These are phyloP conservation scores for Heliosperma pusillum DNA, from an alignment of 148 eudicot genomes.

Conservation along the genomic window DNA sequence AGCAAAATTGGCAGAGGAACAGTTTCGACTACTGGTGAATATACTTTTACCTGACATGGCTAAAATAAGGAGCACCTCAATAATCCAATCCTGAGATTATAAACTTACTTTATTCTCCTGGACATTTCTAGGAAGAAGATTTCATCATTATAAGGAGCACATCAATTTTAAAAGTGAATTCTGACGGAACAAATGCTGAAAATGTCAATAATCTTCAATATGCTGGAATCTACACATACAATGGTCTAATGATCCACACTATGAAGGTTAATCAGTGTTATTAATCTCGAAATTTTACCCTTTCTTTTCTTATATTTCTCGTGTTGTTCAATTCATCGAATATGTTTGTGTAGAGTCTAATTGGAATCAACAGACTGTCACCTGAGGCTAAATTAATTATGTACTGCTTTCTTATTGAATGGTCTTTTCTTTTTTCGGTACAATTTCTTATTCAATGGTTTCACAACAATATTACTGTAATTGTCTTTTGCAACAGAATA, in stretches of 20 bases:
- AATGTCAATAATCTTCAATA: background rate
- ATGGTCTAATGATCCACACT: slow-evolving; percentile 96
- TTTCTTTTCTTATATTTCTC: background rate
- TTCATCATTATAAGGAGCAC: slow-evolving; percentile 51
- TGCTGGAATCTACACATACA: slow-evolving; percentile 89
- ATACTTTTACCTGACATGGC: background rate
- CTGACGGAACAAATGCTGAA: slow-evolving; percentile 10
- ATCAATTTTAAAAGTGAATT: too few species aligned
- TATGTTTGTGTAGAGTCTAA: slow-evolving; percentile 47
- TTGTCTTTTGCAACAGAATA: background rate
- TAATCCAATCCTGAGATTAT: background rate
- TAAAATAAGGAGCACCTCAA: background rate
- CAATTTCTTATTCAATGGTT: background rate
- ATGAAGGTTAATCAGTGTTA: slow-evolving; percentile 56
- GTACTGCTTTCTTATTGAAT: background rate
- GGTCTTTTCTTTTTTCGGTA: background rate
- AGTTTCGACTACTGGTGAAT: slow-evolving; percentile 75
- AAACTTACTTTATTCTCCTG: slow-evolving; percentile 13
- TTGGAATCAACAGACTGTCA: slow-evolving; percentile 92
- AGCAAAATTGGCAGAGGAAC: slow-evolving; percentile 94
- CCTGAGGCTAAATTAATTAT: slow-evolving; percentile 75
- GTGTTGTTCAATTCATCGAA: background rate
- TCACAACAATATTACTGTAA: background rate
- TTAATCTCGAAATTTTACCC: background rate
- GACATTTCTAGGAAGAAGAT: slow-evolving; percentile 60